Base-by-base conservation (phyloP, 2,329 filamentous ascomycete species). In the Fusarium sp. region DNA sequence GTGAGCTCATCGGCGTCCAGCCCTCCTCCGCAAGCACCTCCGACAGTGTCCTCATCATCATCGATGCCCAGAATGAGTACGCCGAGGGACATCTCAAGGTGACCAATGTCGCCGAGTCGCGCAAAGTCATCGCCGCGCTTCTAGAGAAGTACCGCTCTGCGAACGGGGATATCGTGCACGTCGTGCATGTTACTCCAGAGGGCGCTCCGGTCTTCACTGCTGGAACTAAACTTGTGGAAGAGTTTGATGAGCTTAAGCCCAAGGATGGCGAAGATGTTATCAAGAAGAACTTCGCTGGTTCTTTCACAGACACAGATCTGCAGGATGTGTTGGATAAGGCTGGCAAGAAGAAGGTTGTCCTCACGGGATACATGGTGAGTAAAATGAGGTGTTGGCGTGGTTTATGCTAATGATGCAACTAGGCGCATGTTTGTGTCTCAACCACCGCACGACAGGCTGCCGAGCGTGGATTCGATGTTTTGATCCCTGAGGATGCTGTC, bases 1-100 rank as follows among this genome's bases (percentile, higher is more conserved):
- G 59, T 2, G 57, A 62, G 3, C 26, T 62, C 3, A 22, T 90
- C 55, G 89, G 89, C 58, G 78, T 84, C 14, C 74, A 80, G 11
- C 83, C 83, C 24, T 87, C 86, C 15, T 86, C 84, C 1, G 88
- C 88, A 9, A 84, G 86, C 0, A 79, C 84, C 1, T 75, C 77
- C 43, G 88, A 91, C 78, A 88, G 84, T 65, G 84, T 85, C 3
- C 82, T 92, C 44, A 77, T 92, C 71, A 90, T 92, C 76, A 88
- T 91, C 73, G 89, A 92, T 74, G 89, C 89, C 2, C 90, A 92
- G 72, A 91, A 91, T 73, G 90, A 92, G 77, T 91, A 89, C 66
- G 85, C 85, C 13, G 77, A 81, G 3, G 90, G 89, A 46, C 79
- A 83, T 6, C 83, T 92, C 1, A 82, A 83, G 22, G 85, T 88